A percentile compares a stretch with the other conserved stretches of the same genome.
Conservation (phyloP, 495 filamentous ascomycete species). For the Daldinia decipiens region DNA sequence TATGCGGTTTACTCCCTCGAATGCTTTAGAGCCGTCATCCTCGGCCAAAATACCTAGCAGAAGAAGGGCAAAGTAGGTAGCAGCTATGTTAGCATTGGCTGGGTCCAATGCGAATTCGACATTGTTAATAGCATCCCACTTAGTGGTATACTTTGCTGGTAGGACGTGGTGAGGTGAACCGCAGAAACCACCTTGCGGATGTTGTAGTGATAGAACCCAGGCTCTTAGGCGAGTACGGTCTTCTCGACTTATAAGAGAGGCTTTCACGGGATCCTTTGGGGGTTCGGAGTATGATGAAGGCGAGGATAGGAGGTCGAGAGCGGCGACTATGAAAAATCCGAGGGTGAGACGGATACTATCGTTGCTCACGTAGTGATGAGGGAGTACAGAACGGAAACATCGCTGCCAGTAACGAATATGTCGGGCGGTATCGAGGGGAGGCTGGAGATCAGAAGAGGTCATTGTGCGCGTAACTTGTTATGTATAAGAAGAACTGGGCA, state of each 20-base stretch:
- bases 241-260: slow-evolving; percentile 48
- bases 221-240: slow-evolving; percentile 51
- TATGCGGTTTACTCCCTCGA: slow-evolving; percentile 68
- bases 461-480: slow-evolving; percentile 39
- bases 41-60: slow-evolving; percentile 80
- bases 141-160: slow-evolving; percentile 48
- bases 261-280: slow-evolving; percentile 27
- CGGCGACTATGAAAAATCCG: slow-evolving; percentile 78
- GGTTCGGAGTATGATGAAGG: slow-evolving; percentile 33
- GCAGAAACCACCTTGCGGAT: slow-evolving; percentile 81
- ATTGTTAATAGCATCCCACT: slow-evolving; percentile 47
- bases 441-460: slow-evolving; percentile 44
- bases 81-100: slow-evolving; percentile 85
- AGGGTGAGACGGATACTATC: slow-evolving; percentile 91
- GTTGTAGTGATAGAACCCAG: slow-evolving; percentile 76
- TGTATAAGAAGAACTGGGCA: background rate
- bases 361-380: slow-evolving; percentile 80
- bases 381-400: slow-evolving; percentile 84
- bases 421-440: slow-evolving; percentile 70
- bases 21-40: slow-evolving; percentile 61
- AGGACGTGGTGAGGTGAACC: slow-evolving; percentile 70
- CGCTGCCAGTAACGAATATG: slow-evolving; percentile 95
- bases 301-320: slow-evolving; percentile 57
- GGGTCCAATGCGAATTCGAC: slow-evolving; percentile 61
- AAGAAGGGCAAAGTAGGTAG: slow-evolving; percentile 87